Conservation (phyloP, 192 early-diverging fungal species). For the Backusella sp. region DNA sequence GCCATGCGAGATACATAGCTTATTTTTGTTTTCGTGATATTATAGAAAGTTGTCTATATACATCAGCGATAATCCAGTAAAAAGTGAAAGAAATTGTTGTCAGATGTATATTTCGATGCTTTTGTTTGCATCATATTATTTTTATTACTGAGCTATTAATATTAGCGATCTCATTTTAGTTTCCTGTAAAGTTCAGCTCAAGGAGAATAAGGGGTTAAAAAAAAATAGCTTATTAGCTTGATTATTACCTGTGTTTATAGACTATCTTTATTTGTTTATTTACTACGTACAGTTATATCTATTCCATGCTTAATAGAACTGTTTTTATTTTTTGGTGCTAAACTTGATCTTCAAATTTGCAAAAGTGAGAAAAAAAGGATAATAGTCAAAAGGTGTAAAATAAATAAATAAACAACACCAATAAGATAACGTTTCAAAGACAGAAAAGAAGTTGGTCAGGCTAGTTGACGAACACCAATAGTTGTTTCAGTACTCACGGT, state of each 20-base stretch:
- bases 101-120: slow-evolving; percentile 5
- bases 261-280: too few relatives aligned
- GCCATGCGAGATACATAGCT: background rate
- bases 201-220: background rate
- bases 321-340: too few relatives aligned
- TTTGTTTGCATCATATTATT: background rate
- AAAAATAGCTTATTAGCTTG: background rate
- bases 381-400: background rate
- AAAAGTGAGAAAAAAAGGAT: background rate
- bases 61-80: background rate
- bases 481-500: background rate
- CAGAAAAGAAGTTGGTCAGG: slow-evolving; percentile 2
- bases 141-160: too few relatives aligned
- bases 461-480: background rate
- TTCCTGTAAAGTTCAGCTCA: background rate
- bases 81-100: background rate
- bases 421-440: background rate
- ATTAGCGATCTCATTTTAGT: background rate
- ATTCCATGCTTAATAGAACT: background rate
- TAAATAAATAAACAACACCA: background rate
- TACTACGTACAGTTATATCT: background rate
- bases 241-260: background rate
- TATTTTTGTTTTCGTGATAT: slow-evolving; percentile 1
- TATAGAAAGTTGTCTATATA: background rate
- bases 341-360: background rate